phyloP scores from a whole-genome alignment of 352 stramenopile genomes.

The Phytopythium ostracodes region DNA sequence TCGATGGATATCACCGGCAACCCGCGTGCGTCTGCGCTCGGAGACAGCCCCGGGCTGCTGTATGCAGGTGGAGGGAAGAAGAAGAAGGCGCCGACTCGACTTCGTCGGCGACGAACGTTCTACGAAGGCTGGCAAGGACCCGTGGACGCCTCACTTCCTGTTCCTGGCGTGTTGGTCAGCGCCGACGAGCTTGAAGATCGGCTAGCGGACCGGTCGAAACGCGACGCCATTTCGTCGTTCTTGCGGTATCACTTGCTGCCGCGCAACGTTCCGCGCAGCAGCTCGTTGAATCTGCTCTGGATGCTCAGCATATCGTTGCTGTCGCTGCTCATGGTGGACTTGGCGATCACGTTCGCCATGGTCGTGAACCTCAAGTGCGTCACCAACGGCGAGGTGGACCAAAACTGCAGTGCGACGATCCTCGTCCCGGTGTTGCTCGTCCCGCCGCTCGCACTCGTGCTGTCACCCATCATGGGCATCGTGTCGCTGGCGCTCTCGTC shows the following conservation, averaged over 20 bases:
- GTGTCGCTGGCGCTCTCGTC: slow-evolving; percentile 68
- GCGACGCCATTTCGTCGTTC: slow-evolving; percentile 38
- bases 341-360: slow-evolving; percentile 78
- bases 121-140: slow-evolving; percentile 72
- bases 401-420: slow-evolving; percentile 65
- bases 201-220: slow-evolving; percentile 32
- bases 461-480: slow-evolving; percentile 74
- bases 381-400: slow-evolving; percentile 62
- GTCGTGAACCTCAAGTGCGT: slow-evolving; percentile 81
- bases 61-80: slow-evolving; percentile 8
- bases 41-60: slow-evolving; percentile 5
- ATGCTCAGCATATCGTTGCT: slow-evolving; percentile 65
- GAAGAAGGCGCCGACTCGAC: slow-evolving; percentile 19
- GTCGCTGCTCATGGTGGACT: slow-evolving; percentile 64
- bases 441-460: slow-evolving; percentile 60
- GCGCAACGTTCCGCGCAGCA: slow-evolving; percentile 51
- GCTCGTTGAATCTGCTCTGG: slow-evolving; percentile 55
- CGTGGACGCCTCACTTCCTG: slow-evolving; percentile 66
- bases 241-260: slow-evolving; percentile 47
- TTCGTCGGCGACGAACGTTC: slow-evolving; percentile 32
- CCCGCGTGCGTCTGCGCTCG: background rate
- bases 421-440: slow-evolving; percentile 69
- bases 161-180: slow-evolving; percentile 67
- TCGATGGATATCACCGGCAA: slow-evolving; percentile 18
- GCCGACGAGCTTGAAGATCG: slow-evolving; percentile 64